phyloP scores from a whole-genome alignment of 169 alveolate species.

The Babesia sp. region DNA sequence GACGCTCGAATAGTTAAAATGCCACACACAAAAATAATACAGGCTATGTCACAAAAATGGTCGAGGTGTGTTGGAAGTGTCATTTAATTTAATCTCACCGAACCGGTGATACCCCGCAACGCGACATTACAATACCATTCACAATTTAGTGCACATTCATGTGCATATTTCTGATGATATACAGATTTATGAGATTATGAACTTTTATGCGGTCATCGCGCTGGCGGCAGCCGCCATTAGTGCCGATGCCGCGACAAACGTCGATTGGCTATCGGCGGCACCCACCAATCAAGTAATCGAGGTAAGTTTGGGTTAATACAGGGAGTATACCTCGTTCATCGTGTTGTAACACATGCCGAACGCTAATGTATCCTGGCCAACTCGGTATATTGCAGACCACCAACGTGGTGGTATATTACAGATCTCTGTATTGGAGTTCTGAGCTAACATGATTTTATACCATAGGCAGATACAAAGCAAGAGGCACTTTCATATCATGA shows the following conservation, averaged over 20 bases:
- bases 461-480: too few relatives aligned
- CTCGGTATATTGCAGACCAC: too few relatives aligned
- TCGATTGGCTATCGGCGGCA: slow-evolving; percentile 21
- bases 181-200: not conserved
- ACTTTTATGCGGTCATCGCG: not conserved
- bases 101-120: not conserved
- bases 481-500: too few relatives aligned
- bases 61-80: not conserved
- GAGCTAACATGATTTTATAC: too few relatives aligned
- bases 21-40: too few relatives aligned
- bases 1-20: too few relatives aligned
- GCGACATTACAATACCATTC: not conserved
- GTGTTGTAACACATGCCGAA: too few relatives aligned
- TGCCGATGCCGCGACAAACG: slow-evolving; percentile 5
- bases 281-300: not conserved
- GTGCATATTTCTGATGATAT: not conserved
- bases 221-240: not conserved
- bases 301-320: not conserved
- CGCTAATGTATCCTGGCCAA: too few relatives aligned
- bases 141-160: not conserved
- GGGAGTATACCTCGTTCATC: too few relatives aligned
- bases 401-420: too few relatives aligned
- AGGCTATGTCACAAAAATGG: too few relatives aligned
- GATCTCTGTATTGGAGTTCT: too few relatives aligned
- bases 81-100: not conserved